Base-by-base conservation (phyloP, 345 rosid genomes). In the Citrus hindsii region DNA sequence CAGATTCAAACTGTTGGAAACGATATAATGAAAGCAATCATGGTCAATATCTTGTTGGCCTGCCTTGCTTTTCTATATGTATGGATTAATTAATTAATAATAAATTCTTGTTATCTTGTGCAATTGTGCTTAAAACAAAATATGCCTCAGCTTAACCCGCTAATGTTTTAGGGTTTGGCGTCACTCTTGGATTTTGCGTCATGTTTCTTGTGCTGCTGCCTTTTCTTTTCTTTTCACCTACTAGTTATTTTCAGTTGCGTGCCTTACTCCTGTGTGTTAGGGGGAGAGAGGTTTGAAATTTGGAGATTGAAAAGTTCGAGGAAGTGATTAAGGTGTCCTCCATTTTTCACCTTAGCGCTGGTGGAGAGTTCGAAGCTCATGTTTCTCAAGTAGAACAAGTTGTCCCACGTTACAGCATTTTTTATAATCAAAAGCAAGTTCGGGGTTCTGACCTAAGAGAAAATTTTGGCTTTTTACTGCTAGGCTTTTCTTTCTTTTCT, bases 401-500 rank as follows among this genome's bases (percentile, higher is more conserved):
- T 82, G 84, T 76, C 83, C 84, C 84, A 78, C 82, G 30, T 58
- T 48, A 65, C 18, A 37, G 2, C 62, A 61, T 73, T 67, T 48
- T 32, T 13, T 61, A 51, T 9, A 66, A 22, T 51, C 60, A 80
- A 82, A 75, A 75, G 46, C 58, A 28, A 37, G 56, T 42, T n/a
- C 42, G 70, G 82, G 28, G 42, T 58, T n/a, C 42, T 70, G 81
- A 77, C 60, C 67, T 79, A 73, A 73, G 66, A 27, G 66, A 68
- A 71, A 24, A 22, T 42, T 82, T 84, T 27, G 79, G 61, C 67
- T 67, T 79, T 70, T 51, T 61, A 32, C 51, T 70, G 79, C 32
- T 30, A 0, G 32, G 32, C 32, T 30, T 30, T 30, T 30, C 4
- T 30, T 30, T 30, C 3, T 2, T 30, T 30, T 30, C 0, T 30